phyloP scores from a whole-genome alignment of 108 stramenopile genomes.

The Epithemia pelagica region DNA sequence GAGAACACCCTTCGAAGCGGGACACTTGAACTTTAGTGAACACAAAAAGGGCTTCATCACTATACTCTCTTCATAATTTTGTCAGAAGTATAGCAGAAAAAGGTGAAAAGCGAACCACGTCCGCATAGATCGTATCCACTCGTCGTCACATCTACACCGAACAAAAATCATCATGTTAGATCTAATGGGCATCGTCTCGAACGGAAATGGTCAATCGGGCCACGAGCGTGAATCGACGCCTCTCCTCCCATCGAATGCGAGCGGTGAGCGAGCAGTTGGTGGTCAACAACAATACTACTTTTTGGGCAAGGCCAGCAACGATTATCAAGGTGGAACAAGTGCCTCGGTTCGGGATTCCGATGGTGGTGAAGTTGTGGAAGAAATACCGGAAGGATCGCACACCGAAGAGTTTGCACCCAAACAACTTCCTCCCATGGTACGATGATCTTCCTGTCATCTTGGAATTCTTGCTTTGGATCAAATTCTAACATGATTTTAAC shows the following conservation, averaged over 20 bases:
- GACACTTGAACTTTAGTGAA: too few relatives aligned
- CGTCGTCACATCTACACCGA: too few relatives aligned
- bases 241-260: slow-evolving; percentile 17
- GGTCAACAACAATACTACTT: slow-evolving; percentile 9
- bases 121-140: too few relatives aligned
- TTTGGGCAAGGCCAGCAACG: slow-evolving; percentile 1
- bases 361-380: slow-evolving; percentile 28
- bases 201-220: neutral
- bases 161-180: neutral
- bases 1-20: too few relatives aligned
- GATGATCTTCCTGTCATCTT: too few relatives aligned
- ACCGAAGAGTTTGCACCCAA: slow-evolving; percentile 37
- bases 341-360: slow-evolving; percentile 16
- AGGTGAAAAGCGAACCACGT: too few relatives aligned
- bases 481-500: too few relatives aligned
- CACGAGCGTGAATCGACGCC: slow-evolving; percentile 3
- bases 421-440: slow-evolving; percentile 5
- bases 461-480: too few relatives aligned
- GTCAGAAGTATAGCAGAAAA: too few relatives aligned
- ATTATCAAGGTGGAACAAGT: slow-evolving; percentile 10
- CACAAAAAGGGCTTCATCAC: too few relatives aligned
- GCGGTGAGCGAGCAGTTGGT: slow-evolving; percentile 2
- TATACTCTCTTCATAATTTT: too few relatives aligned
- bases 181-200: neutral
- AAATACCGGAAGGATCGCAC: slow-evolving; percentile 34